Conservation (phyloP, 1,284 basidiomycete genomes). For the Malassezia sp. region DNA sequence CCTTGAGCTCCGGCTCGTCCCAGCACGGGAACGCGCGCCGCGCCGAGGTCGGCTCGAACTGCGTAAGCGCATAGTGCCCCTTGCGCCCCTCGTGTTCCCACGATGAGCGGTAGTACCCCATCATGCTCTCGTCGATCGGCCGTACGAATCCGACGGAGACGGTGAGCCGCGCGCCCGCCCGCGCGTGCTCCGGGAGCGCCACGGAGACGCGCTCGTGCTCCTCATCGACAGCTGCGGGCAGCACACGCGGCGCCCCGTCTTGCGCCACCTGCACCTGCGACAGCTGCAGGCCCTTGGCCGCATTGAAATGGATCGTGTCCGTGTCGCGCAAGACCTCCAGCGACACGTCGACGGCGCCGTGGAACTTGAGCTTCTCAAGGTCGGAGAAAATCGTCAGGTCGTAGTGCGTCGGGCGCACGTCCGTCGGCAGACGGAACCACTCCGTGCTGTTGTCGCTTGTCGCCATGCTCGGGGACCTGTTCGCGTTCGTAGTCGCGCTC, state of each 20-base stretch:
- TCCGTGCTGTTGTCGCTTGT: conserved; percentile 15
- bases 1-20: conserved; percentile 92
- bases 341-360: conserved; percentile 66
- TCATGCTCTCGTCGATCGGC: conserved; percentile 18
- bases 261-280: conserved; percentile 57
- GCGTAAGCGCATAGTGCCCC: conserved; percentile 30
- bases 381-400: conserved; percentile 66
- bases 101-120: conserved; percentile 22
- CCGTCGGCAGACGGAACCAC: conserved; percentile 61
- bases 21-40: conserved; percentile 55
- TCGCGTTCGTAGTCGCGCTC: background rate
- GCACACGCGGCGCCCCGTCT: conserved; percentile 52
- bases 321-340: conserved; percentile 61
- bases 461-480: background rate
- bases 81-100: conserved; percentile 48
- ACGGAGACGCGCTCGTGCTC: conserved; percentile 20
- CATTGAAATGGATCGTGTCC: conserved; percentile 26
- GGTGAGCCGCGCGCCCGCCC: conserved; percentile 12
- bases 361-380: conserved; percentile 60
- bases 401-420: conserved; percentile 68
- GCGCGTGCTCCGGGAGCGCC: conserved; percentile 10
- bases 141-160: conserved; percentile 18
- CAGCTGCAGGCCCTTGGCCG: conserved; percentile 57
- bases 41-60: conserved; percentile 66
- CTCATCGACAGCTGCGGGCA: conserved; percentile 48